Conservation (phyloP, 805 yeast species). For the Hanseniaspora lindneri region DNA sequence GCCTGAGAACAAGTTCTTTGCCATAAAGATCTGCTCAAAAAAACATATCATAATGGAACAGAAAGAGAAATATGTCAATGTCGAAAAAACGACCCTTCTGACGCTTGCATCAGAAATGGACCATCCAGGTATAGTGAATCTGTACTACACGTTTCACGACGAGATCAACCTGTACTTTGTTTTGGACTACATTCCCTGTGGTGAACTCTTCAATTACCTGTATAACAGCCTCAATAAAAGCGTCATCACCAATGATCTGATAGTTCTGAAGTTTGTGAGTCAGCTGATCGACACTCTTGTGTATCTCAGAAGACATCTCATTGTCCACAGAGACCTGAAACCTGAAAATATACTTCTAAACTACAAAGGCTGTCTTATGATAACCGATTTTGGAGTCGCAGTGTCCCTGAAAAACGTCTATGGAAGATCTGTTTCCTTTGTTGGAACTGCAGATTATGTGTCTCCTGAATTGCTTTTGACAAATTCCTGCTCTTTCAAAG, state of each 20-base stretch:
- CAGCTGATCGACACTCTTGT: slow-evolving; percentile 85
- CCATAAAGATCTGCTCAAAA: slow-evolving; percentile 83
- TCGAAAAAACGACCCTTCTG: slow-evolving; percentile 83
- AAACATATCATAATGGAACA: slow-evolving; percentile 87
- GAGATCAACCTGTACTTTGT: slow-evolving; percentile 79
- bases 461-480: slow-evolving; percentile 76
- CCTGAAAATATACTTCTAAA: slow-evolving; percentile 71
- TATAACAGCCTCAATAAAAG: slow-evolving; percentile 35
- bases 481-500: slow-evolving; percentile 69
- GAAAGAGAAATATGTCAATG: slow-evolving; percentile 89
- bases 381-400: slow-evolving; percentile 98
- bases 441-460: slow-evolving; percentile 95
- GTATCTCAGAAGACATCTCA: slow-evolving; percentile 68
- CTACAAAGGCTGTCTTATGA: slow-evolving; percentile 73
- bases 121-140: slow-evolving; percentile 88
- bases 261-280: slow-evolving; percentile 67
- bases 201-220: slow-evolving; percentile 76
- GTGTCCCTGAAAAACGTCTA: slow-evolving; percentile 32
- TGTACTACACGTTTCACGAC: slow-evolving; percentile 92
- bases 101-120: slow-evolving; percentile 50
- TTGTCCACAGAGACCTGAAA: slow-evolving; percentile 85
- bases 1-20: slow-evolving; percentile 34
- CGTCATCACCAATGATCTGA: slow-evolving; percentile 65
- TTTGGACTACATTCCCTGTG: slow-evolving; percentile 85
- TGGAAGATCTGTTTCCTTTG: slow-evolving; percentile 59